Percentiles rank a stretch among this genome's conserved stretches.
Conservation (phyloP, 495 filamentous ascomycete genomes). For the Podospora comata region DNA sequence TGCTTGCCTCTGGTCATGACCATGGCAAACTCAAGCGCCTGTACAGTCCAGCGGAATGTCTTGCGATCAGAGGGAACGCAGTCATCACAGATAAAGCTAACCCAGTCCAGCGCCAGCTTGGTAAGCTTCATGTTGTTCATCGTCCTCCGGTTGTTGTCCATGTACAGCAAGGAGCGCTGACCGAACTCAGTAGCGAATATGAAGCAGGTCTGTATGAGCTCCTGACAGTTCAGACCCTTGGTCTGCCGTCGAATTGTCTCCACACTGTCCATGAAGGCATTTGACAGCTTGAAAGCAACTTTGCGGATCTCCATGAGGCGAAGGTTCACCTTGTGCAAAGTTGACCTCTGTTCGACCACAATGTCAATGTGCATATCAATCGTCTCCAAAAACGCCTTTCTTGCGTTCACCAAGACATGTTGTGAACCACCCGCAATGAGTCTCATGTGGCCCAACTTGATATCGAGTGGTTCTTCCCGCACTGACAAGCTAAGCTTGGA, state of each 20-base stretch:
- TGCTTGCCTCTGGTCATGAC: slow-evolving; percentile 90
- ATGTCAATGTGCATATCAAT: slow-evolving; percentile 81
- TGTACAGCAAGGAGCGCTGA: slow-evolving; percentile 84
- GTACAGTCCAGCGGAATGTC: slow-evolving; percentile 95
- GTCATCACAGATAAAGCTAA: slow-evolving; percentile 96
- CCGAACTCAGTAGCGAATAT: slow-evolving; percentile 98
- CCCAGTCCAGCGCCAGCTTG: slow-evolving; percentile 90
- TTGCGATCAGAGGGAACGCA: slow-evolving; percentile 92
- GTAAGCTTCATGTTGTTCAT: slow-evolving; percentile 97
- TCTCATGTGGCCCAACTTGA: slow-evolving; percentile 82
- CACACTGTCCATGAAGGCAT: slow-evolving; percentile 98
- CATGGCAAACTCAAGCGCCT: slow-evolving; percentile 95
- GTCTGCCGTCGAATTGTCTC: slow-evolving; percentile 86
- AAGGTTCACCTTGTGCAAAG: slow-evolving; percentile 84
- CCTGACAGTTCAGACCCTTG: slow-evolving; percentile 80
- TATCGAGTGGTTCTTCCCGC: slow-evolving; percentile 74
- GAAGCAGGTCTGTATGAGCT: slow-evolving; percentile 97
- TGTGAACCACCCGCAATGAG: slow-evolving; percentile 88
- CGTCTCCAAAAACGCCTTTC: slow-evolving; percentile 68
- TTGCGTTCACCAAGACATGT: slow-evolving; percentile 70
- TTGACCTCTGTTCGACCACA: slow-evolving; percentile 86
- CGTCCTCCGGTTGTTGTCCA: slow-evolving; percentile 86
- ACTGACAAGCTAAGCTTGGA: slow-evolving; percentile 65
- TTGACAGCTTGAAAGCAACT: slow-evolving; percentile 93
- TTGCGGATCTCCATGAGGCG: slow-evolving; percentile 94